phyloP scores from a whole-genome alignment of 2,329 filamentous ascomycete genomes.

The Curvularia sp. region DNA sequence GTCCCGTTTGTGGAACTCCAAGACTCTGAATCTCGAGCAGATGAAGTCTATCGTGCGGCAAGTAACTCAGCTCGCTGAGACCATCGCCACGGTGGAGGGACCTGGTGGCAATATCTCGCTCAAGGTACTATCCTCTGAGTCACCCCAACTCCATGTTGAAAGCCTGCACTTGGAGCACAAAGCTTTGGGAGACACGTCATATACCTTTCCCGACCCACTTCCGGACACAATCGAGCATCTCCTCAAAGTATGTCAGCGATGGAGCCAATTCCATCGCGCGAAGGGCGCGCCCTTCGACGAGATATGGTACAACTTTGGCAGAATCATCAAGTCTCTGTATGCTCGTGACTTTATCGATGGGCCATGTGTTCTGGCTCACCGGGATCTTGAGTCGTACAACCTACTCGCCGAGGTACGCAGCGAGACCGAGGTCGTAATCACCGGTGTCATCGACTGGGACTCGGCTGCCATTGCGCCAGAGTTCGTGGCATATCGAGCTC shows the following conservation, averaged over 20 bases:
- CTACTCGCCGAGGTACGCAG: background rate
- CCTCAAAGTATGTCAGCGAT: background rate
- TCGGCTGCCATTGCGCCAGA: slow-evolving; percentile 39
- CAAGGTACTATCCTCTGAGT: background rate
- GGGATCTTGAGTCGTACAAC: background rate
- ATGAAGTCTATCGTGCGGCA: background rate
- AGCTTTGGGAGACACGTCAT: background rate
- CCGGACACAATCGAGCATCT: background rate
- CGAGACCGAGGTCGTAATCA: background rate
- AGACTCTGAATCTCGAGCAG: background rate
- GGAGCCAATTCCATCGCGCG: background rate
- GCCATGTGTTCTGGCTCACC: background rate
- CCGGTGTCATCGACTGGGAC: slow-evolving; percentile 40
- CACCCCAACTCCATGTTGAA: background rate
- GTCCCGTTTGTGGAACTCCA: background rate
- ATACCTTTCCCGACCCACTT: background rate
- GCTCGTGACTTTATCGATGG: background rate
- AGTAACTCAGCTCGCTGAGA: background rate
- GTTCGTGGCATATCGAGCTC: slow-evolving; percentile 43
- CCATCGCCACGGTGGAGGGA: background rate
- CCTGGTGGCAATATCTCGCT: background rate
- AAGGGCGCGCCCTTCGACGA: background rate
- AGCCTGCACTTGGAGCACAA: background rate
- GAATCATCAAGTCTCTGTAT: background rate
- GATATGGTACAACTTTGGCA: background rate